Percentiles rank a stretch among this genome's conserved stretches.
phyloP scores from a whole-genome alignment of 139 green algal genomes.

The Pleodorina starrii region DNA sequence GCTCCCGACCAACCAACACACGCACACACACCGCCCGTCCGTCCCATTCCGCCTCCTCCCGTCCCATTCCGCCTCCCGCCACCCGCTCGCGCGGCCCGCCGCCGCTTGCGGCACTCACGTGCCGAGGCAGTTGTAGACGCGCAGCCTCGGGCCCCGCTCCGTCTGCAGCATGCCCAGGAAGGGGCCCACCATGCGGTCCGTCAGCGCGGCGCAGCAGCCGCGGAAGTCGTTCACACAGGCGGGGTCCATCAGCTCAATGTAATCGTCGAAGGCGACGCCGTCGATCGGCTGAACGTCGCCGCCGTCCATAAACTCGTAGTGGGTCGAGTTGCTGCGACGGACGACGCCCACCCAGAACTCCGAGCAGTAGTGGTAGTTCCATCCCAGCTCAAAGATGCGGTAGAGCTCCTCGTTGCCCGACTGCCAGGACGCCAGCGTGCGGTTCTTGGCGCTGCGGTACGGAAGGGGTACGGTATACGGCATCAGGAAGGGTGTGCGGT shows the following conservation, averaged over 20 bases:
- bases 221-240: neutral
- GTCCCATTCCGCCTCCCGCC: neutral
- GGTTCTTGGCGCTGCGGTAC: neutral
- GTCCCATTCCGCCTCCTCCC: neutral
- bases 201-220: slow-evolving; percentile 29
- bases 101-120: neutral
- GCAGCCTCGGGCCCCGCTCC: neutral
- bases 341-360: slow-evolving; percentile 46
- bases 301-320: slow-evolving; percentile 23
- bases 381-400: neutral
- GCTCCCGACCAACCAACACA: neutral
- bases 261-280: neutral
- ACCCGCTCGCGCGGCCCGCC: neutral
- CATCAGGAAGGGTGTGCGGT: neutral
- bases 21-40: neutral
- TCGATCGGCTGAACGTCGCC: neutral
- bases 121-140: slow-evolving; percentile 23
- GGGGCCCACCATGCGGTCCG: neutral
- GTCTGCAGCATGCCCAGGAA: neutral
- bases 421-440: slow-evolving; percentile 16
- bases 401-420: slow-evolving; percentile 36
- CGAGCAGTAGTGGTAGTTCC: neutral
- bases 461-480: neutral
- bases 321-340: neutral
- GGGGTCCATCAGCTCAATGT: neutral